A percentile compares a stretch with the other conserved stretches of the same genome.
These are phyloP conservation scores for Nephelium lappaceum DNA, from an alignment of 345 rosid genomes.

Conservation along the genomic window DNA sequence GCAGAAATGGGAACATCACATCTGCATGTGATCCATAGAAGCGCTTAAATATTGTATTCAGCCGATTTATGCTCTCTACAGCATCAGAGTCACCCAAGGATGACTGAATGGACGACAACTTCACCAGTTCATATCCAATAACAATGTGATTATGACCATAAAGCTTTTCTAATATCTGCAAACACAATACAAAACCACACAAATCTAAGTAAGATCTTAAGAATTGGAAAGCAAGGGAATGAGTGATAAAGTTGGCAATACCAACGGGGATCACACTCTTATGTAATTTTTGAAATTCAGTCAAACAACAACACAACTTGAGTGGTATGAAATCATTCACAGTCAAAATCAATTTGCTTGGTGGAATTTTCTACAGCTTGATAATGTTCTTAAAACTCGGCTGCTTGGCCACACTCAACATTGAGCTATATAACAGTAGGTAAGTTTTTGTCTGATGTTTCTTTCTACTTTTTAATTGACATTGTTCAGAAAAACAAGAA, in stretches of 20 bases:
- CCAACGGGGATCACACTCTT: neutral
- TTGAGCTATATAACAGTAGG: neutral
- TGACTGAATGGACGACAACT: slow-evolving; percentile 69
- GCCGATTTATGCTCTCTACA: slow-evolving; percentile 42
- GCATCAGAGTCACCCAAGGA: slow-evolving; percentile 46
- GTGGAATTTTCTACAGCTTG: neutral
- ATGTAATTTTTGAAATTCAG: neutral
- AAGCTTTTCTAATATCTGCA: slow-evolving; percentile 68
- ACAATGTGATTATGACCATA: slow-evolving; percentile 65
- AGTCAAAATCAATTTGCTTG: neutral
- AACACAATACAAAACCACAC: slow-evolving; percentile 20
- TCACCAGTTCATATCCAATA: slow-evolving; percentile 77
- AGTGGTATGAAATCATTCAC: neutral
- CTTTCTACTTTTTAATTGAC: neutral
- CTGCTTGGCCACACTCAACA: neutral
- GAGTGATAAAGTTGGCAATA: neutral
- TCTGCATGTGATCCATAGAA: slow-evolving; percentile 62
- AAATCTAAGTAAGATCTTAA: slow-evolving; percentile 1
- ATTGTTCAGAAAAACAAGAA: neutral
- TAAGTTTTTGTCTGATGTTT: neutral
- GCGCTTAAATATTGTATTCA: slow-evolving; percentile 43
- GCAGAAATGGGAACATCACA: slow-evolving; percentile 49
- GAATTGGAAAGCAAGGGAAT: neutral
- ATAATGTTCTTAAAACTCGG: neutral
- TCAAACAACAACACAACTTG: neutral